Evolutionary conservation across 177 flowering plant genomes (phyloP).

Genomic region (Vitis hybrid): DNA sequence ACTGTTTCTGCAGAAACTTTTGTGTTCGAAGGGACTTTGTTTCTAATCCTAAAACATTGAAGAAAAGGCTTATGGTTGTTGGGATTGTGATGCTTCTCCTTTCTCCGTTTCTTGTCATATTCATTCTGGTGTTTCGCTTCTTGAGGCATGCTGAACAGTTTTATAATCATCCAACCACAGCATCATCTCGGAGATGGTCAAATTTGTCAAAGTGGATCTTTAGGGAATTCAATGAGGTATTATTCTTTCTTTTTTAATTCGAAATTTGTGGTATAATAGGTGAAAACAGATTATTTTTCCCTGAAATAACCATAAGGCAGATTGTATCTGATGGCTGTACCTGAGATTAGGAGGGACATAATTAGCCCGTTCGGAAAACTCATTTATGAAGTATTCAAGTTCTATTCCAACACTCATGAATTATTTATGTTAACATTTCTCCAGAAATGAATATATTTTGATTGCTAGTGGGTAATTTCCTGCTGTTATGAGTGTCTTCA

Average conservation of each 20-base stretch:
- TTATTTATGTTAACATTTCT: too few relatives aligned
- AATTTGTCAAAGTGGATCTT: slow-evolving; percentile 94
- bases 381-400: too few relatives aligned
- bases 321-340: too few relatives aligned
- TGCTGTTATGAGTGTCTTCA: too few relatives aligned
- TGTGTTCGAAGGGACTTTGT: slow-evolving; percentile 71
- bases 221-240: slow-evolving; percentile 99
- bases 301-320: too few relatives aligned
- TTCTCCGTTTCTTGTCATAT: slow-evolving; percentile 91
- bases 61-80: slow-evolving; percentile 83
- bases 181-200: slow-evolving; percentile 95
- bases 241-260: background rate
- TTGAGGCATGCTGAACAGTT: slow-evolving; percentile 95
- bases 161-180: slow-evolving; percentile 92
- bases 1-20: slow-evolving; percentile 61
- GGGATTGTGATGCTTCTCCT: slow-evolving; percentile 86
- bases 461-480: too few relatives aligned
- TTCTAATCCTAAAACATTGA: slow-evolving; percentile 67
- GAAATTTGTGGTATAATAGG: too few relatives aligned
- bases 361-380: too few relatives aligned
- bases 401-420: too few relatives aligned
- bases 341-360: too few relatives aligned
- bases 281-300: too few relatives aligned
- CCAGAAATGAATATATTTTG: too few relatives aligned
- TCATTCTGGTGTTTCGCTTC: slow-evolving; percentile 90